Evolutionary conservation across 1,284 basidiomycete genomes (phyloP), one percentile per base, ranked within the genome.

Genomic region (Ganoderma sp.): DNA sequence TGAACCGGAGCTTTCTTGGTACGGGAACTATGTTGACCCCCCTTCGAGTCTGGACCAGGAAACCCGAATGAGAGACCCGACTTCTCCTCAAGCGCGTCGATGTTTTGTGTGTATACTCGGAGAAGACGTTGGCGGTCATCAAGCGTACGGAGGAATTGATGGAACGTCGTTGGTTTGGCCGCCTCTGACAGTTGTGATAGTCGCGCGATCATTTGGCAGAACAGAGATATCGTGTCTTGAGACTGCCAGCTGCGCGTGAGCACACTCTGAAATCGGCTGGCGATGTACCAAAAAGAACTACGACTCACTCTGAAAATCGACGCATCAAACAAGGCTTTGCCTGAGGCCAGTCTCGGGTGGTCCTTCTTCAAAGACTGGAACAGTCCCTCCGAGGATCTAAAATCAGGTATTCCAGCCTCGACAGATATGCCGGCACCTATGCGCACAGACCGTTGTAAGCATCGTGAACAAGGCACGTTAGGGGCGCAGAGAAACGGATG

Each of bases 391-490:
- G 91, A 81, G 2, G 93, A 96, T 72, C 96, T 85, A 79, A 98
- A 98, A 81, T 98, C 96, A 41, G 96, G 96, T 59, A 98, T 98
- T 58, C 94, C 92, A 64, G 94, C 94, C 52, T 90, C 87, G 2
- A 96, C 95, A 61, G 94, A 96, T 70, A 98, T 94, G 41, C 96
- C 96, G 63, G 96, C 96, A 69, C 95, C 95, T 94, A 25, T 9
- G 39, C 37, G 42, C 10, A 22, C 25, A 17, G 19, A 39, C 19
- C 19, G 25, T 39, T 37, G 12, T 39, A 39, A 37, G 15, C 28
- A 34, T 19, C 68, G 32, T 68, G 57, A 1, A 2, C 25, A 28
- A 63, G n/a, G n/a, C 64, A 57, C 48, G 62, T 69, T 63, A 61
- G 52, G n/a, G 22, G 67, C 64, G 66, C 56, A 17, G n/a, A 56